Evolutionary conservation across 2,329 filamentous ascomycete species (phyloP).

Genomic region (Stagonosporopsis vannaccii): DNA sequence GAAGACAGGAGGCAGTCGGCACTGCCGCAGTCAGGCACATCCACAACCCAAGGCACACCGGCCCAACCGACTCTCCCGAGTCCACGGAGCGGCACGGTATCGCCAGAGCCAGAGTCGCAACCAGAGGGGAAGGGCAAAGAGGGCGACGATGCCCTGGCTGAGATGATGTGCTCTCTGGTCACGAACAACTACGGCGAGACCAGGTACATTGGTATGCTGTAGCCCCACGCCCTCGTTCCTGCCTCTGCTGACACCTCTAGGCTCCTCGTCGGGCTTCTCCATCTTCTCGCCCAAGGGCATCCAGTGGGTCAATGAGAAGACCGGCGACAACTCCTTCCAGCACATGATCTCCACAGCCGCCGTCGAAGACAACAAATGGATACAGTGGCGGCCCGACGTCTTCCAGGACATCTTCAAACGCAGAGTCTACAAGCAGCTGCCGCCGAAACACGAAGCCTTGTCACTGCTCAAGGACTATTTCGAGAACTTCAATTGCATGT

Average conservation of each 20-base stretch:
- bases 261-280: slow-evolving; percentile 95
- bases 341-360: slow-evolving; percentile 89
- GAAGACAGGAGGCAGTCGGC: slow-evolving; percentile 44
- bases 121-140: slow-evolving; percentile 66
- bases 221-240: not conserved
- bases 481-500: slow-evolving; percentile 99
- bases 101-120: slow-evolving; percentile 57
- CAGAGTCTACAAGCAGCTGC: slow-evolving; percentile 81
- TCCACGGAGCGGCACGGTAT: slow-evolving; percentile 59
- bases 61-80: slow-evolving; percentile 57
- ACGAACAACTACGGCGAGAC: slow-evolving; percentile 96
- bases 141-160: slow-evolving; percentile 86
- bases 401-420: slow-evolving; percentile 91
- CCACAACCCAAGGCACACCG: slow-evolving; percentile 47
- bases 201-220: slow-evolving; percentile 81
- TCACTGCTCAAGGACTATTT: slow-evolving; percentile 94
- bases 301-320: slow-evolving; percentile 98
- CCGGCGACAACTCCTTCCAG: slow-evolving; percentile 93
- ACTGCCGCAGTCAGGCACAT: slow-evolving; percentile 48
- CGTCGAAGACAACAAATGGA: slow-evolving; percentile 93
- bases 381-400: slow-evolving; percentile 97
- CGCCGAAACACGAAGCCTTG: slow-evolving; percentile 84
- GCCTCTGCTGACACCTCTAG: slow-evolving; percentile 59
- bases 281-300: slow-evolving; percentile 99
- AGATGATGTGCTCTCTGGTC: slow-evolving; percentile 98